Conservation (phyloP, 2,329 filamentous ascomycete species). For the Exophiala phaeomuriformis region DNA sequence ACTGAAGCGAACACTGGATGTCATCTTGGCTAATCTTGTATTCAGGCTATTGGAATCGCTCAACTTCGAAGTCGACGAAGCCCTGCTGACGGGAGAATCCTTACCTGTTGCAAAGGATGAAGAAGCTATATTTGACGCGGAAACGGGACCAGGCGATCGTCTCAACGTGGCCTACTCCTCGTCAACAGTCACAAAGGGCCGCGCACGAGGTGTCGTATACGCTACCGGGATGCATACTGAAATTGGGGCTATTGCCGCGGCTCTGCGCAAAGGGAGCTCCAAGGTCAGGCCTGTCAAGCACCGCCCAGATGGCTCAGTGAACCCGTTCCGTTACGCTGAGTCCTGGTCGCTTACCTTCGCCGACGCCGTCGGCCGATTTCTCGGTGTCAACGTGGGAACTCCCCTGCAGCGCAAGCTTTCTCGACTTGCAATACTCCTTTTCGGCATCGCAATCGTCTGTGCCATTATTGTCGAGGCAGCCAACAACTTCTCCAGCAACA, state of each 20-base stretch:
- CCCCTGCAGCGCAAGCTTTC: constrained; percentile 78
- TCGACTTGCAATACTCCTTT: constrained; percentile 75
- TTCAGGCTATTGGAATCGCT: constrained; percentile 46
- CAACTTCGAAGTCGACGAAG: constrained; percentile 67
- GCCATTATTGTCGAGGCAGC: constrained; percentile 57
- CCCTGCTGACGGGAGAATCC: constrained; percentile 55
- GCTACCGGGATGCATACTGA: constrained; percentile 56
- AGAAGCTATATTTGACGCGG: constrained; percentile 28
- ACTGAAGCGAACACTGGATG: too few relatives aligned
- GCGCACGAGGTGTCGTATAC: constrained; percentile 52
- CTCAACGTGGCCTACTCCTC: constrained; percentile 56
- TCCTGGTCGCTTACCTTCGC: constrained; percentile 46
- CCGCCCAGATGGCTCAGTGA: constrained; percentile 35
- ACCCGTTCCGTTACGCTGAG: constrained; percentile 38
- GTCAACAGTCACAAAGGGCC: constrained; percentile 53
- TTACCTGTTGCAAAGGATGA: constrained; percentile 51
- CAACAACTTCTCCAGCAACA: constrained; percentile 49
- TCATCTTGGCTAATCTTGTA: too few relatives aligned
- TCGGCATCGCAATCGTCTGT: constrained; percentile 59
- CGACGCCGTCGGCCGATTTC: constrained; percentile 47
- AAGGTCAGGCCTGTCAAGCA: constrained; percentile 35
- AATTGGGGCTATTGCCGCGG: constrained; percentile 53
- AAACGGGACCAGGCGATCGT: constrained; percentile 48
- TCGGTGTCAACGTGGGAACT: constrained; percentile 62
- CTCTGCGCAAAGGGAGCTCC: constrained; percentile 48